Evolutionary conservation across 129 eudicot genomes (phyloP).

Genomic region (Saussurea involucrata): DNA sequence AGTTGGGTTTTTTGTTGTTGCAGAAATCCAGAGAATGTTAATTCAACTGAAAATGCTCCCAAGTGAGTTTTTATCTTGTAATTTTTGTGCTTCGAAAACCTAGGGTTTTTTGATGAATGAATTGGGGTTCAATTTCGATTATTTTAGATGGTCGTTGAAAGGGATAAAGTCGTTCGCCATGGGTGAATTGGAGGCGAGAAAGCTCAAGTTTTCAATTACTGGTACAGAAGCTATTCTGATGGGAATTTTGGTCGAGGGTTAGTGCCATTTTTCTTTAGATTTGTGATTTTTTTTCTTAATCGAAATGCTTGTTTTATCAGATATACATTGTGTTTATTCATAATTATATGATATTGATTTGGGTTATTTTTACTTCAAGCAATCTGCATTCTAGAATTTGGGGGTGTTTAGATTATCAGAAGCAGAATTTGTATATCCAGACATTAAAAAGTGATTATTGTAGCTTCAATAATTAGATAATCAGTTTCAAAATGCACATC

Average conservation of each 20-base stretch:
- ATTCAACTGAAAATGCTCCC: slow-evolving; percentile 49
- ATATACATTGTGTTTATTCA: not conserved
- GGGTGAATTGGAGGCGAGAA: slow-evolving; percentile 84
- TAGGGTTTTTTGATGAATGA: slow-evolving; percentile 14
- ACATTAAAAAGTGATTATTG: not conserved
- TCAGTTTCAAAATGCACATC: not conserved
- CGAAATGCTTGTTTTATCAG: not conserved
- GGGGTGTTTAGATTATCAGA: not conserved
- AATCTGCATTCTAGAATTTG: not conserved
- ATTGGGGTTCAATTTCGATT: slow-evolving; percentile 19
- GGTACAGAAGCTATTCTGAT: slow-evolving; percentile 79
- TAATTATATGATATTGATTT: not conserved
- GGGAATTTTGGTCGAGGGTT: slow-evolving; percentile 78
- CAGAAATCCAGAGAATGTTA: slow-evolving; percentile 59
- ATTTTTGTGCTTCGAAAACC: not conserved
- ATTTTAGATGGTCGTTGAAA: slow-evolving; percentile 71
- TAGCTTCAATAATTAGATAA: not conserved
- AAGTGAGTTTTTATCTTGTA: slow-evolving; percentile 46
- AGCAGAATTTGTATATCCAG: not conserved
- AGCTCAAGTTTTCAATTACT: slow-evolving; percentile 48
- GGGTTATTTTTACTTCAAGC: not conserved
- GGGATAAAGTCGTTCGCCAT: slow-evolving; percentile 73
- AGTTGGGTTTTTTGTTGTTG: slow-evolving; percentile 12
- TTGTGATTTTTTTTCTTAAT: not conserved
- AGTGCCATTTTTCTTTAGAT: slow-evolving; percentile 10